A percentile compares a stretch with the other conserved stretches of the same genome.
Conservation (phyloP, 2,329 filamentous ascomycete species). For the Thelonectria blattea region DNA sequence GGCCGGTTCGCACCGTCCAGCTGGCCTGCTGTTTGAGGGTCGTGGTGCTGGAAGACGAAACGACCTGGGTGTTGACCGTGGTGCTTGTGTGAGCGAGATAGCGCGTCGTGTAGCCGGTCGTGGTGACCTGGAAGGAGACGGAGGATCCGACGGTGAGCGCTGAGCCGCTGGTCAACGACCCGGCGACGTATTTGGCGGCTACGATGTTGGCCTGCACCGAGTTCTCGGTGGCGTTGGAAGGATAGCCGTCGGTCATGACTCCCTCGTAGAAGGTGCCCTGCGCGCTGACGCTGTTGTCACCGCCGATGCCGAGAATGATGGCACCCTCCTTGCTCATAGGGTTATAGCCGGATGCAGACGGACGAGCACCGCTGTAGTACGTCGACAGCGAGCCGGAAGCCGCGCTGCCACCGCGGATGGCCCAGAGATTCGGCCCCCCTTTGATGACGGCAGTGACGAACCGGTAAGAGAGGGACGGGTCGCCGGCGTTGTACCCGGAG, state of each 20-base stretch:
- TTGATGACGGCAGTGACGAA: slow-evolving; percentile 66
- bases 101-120: slow-evolving; percentile 57
- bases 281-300: slow-evolving; percentile 65
- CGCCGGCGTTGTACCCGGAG: slow-evolving; percentile 52
- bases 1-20: slow-evolving; percentile 60
- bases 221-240: slow-evolving; percentile 63
- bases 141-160: slow-evolving; percentile 55
- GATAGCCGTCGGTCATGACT: slow-evolving; percentile 67
- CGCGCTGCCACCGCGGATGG: slow-evolving; percentile 63
- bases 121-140: slow-evolving; percentile 62
- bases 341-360: slow-evolving; percentile 53
- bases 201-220: slow-evolving; percentile 66
- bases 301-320: slow-evolving; percentile 74
- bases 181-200: slow-evolving; percentile 60
- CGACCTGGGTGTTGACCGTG: slow-evolving; percentile 60
- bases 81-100: slow-evolving; percentile 61
- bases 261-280: slow-evolving; percentile 72
- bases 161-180: slow-evolving; percentile 54
- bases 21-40: slow-evolving; percentile 58
- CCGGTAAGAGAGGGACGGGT: slow-evolving; percentile 59
- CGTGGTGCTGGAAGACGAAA: slow-evolving; percentile 56
- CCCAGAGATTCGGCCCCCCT: slow-evolving; percentile 62
- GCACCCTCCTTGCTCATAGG: slow-evolving; percentile 70
- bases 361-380: slow-evolving; percentile 63
- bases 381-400: slow-evolving; percentile 61